Conservation (phyloP, 2,329 filamentous ascomycete genomes). For the Cordyceps cicadae region DNA sequence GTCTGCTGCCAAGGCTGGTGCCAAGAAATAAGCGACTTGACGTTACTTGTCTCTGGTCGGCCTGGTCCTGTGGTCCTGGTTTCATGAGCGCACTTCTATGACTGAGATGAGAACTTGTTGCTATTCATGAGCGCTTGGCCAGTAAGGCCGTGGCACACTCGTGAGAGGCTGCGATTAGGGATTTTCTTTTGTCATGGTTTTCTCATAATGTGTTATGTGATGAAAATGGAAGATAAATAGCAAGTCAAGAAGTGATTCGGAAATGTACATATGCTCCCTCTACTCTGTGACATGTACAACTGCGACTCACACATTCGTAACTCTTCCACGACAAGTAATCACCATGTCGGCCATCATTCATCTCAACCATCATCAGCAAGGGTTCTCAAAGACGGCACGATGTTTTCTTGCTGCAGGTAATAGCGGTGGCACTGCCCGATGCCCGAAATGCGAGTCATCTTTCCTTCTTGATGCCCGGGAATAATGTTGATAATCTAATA, state of each 20-base stretch:
- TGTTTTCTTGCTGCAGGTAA: too few relatives aligned
- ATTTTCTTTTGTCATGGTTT: conserved; percentile 29
- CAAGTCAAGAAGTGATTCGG: conserved; percentile 36
- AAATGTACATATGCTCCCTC: not conserved
- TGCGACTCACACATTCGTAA: not conserved
- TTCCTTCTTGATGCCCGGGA: too few relatives aligned
- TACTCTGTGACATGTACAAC: not conserved
- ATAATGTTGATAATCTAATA: too few relatives aligned
- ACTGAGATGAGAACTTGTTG: conserved; percentile 33
- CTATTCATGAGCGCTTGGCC: conserved; percentile 36
- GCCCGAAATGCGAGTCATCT: too few relatives aligned
- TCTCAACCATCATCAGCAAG: too few relatives aligned
- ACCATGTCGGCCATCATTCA: too few relatives aligned
- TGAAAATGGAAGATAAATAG: conserved; percentile 38
- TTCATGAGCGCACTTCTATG: conserved; percentile 37
- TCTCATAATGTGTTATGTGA: conserved; percentile 36
- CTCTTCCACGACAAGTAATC: too few relatives aligned
- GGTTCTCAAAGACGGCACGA: too few relatives aligned
- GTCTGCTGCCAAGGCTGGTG: conserved; percentile 60
- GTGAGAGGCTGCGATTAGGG: conserved; percentile 34
- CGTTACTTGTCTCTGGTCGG: conserved; percentile 17
- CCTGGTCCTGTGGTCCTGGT: conserved; percentile 14
- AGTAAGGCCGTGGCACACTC: conserved; percentile 33
- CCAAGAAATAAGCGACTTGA: conserved; percentile 56
- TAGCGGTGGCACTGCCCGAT: too few relatives aligned